Conservation (phyloP, 495 filamentous ascomycete species). For the Podospora pseudopauciseta region DNA sequence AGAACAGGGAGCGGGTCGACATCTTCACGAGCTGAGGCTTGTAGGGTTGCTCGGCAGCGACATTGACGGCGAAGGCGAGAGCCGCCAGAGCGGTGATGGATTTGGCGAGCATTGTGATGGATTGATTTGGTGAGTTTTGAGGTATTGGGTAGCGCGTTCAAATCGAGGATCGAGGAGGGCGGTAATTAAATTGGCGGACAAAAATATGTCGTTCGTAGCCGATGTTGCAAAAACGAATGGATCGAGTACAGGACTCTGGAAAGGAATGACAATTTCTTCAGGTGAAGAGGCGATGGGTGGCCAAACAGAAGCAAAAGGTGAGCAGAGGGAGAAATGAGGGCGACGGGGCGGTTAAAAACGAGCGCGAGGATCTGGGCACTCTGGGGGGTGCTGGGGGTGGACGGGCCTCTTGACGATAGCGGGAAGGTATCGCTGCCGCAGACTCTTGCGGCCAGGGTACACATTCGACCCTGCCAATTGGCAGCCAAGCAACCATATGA, state of each 20-base stretch:
- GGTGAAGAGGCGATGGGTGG: conserved; percentile 10
- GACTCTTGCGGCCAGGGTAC: conserved; percentile 19
- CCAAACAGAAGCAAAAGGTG: conserved; percentile 2
- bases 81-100: conserved; percentile 39
- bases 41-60: conserved; percentile 43
- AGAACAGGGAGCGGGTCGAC: conserved; percentile 40
- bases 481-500: conserved; percentile 14
- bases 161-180: conserved; percentile 2
- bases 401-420: conserved; percentile 9
- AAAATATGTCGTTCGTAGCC: not conserved
- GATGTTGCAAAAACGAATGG: conserved; percentile 30
- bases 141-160: not conserved
- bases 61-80: conserved; percentile 37
- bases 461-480: not conserved
- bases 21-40: conserved; percentile 37
- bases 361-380: conserved; percentile 14
- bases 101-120: conserved; percentile 38
- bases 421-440: conserved; percentile 18
- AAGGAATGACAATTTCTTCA: conserved; percentile 30
- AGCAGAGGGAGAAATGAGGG: conserved; percentile 22
- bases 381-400: conserved; percentile 9
- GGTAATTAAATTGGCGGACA: conserved; percentile 16
- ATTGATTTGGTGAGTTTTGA: conserved; percentile 8
- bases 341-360: conserved; percentile 10
- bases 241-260: conserved; percentile 32